phyloP scores from a whole-genome alignment of 192 early-diverging fungal species.

The Rhizoclosmatium sp. region DNA sequence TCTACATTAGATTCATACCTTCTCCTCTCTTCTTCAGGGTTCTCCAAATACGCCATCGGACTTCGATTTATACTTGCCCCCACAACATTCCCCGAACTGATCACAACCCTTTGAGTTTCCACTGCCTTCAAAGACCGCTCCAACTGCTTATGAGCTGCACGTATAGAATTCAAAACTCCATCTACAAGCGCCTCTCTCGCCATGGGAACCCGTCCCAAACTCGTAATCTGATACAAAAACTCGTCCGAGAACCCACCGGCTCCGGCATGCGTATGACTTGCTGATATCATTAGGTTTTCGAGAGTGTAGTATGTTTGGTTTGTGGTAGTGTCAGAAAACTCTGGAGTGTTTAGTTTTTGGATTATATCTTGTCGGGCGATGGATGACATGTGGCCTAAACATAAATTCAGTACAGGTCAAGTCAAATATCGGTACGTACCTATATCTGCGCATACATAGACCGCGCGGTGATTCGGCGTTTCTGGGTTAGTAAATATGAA shows the following conservation, averaged over 20 bases:
- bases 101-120: constrained; percentile 13
- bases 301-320: constrained; percentile 43
- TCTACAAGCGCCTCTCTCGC: constrained; percentile 48
- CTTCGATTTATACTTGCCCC: constrained; percentile 55
- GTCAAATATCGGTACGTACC: constrained; percentile 3
- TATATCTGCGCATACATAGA: constrained; percentile 50
- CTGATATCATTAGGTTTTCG: constrained; percentile 59
- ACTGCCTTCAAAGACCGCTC: constrained; percentile 12
- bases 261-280: constrained; percentile 59
- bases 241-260: constrained; percentile 53
- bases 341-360: not conserved
- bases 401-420: not conserved
- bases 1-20: constrained; percentile 50
- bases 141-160: constrained; percentile 45
- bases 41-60: constrained; percentile 45
- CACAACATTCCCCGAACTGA: constrained; percentile 33
- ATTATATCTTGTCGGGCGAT: constrained; percentile 14
- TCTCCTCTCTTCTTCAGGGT: constrained; percentile 53
- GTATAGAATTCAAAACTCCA: constrained; percentile 48
- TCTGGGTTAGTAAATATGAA: constrained; percentile 48
- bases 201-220: constrained; percentile 40
- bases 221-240: constrained; percentile 45
- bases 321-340: constrained; percentile 15
- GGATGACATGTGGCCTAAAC: not conserved
- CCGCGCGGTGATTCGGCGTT: constrained; percentile 37